These are phyloP conservation scores for Entomophthora muscae DNA, from an alignment of 371 early-diverging fungal genomes.

Conservation along the genomic window DNA sequence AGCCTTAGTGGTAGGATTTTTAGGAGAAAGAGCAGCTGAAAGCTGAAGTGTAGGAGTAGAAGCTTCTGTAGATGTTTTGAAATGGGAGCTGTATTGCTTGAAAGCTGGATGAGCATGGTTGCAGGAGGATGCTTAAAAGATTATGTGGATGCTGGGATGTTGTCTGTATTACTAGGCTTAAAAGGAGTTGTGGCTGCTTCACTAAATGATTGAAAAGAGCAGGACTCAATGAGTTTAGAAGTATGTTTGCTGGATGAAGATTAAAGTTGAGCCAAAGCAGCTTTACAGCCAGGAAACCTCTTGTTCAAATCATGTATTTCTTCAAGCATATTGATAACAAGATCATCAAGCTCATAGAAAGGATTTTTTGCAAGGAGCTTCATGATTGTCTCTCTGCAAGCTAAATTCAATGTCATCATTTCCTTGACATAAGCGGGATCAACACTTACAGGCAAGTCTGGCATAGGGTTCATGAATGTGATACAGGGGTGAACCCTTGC, in stretches of 20 bases:
- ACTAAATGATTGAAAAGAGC: too few relatives aligned
- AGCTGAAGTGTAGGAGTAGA: too few relatives aligned
- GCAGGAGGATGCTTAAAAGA: too few relatives aligned
- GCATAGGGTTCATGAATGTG: not conserved
- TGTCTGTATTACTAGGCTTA: too few relatives aligned
- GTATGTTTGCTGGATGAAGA: not conserved
- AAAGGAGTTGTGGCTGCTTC: too few relatives aligned
- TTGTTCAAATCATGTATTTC: not conserved
- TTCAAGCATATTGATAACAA: not conserved
- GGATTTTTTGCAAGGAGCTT: not conserved
- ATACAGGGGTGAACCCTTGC: not conserved
- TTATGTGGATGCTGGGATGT: too few relatives aligned
- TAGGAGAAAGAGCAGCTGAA: too few relatives aligned
- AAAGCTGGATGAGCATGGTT: too few relatives aligned
- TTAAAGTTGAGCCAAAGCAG: not conserved
- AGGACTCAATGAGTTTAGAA: too few relatives aligned
- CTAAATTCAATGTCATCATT: not conserved
- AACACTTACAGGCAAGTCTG: not conserved
- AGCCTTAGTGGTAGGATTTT: too few relatives aligned
- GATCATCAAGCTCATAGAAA: not conserved
- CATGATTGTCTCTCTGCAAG: not conserved
- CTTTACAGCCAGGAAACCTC: not conserved
- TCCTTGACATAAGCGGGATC: not conserved
- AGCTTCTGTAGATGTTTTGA: too few relatives aligned
- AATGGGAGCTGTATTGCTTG: too few relatives aligned